A percentile compares a stretch with the other conserved stretches of the same genome.
phyloP scores from a whole-genome alignment of 257 asterid species.

The Solanum clarkiae region DNA sequence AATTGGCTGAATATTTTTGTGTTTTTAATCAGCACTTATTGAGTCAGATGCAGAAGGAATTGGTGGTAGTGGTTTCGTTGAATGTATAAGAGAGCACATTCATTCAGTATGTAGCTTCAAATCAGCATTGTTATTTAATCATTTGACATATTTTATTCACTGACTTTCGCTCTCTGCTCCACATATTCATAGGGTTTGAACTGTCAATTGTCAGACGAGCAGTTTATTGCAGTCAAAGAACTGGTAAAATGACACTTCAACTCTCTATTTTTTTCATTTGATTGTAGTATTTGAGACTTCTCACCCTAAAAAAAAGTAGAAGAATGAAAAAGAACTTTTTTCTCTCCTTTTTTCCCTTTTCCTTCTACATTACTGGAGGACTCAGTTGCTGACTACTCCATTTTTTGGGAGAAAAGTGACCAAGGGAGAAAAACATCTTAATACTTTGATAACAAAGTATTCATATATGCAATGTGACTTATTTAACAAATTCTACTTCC shows the following conservation, averaged over 20 bases:
- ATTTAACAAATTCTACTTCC: background rate
- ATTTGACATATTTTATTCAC: background rate
- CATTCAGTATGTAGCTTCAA: constrained; percentile 53
- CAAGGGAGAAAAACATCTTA: background rate
- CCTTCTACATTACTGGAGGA: background rate
- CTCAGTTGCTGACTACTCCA: background rate
- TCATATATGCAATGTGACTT: background rate
- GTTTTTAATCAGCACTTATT: constrained; percentile 52
- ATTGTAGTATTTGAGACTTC: background rate
- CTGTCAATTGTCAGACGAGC: constrained; percentile 77
- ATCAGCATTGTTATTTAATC: background rate
- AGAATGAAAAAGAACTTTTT: background rate
- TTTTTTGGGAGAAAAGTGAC: background rate
- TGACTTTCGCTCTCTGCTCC: background rate
- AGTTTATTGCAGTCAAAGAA: constrained; percentile 90
- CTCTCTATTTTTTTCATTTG: background rate
- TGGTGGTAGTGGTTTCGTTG: constrained; percentile 97
- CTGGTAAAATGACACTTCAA: constrained; percentile 39
- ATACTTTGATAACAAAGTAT: background rate
- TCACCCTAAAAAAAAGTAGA: background rate
- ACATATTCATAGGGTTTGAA: constrained; percentile 42
- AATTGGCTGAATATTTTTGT: constrained; percentile 11
- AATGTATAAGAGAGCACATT: constrained; percentile 91
- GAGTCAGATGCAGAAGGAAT: constrained; percentile 98
- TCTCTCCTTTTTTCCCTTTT: background rate